Evolutionary conservation across 2,329 filamentous ascomycete species (phyloP), one percentile per base, ranked within the genome.

Genomic region (Pseudocercospora vitis): DNA sequence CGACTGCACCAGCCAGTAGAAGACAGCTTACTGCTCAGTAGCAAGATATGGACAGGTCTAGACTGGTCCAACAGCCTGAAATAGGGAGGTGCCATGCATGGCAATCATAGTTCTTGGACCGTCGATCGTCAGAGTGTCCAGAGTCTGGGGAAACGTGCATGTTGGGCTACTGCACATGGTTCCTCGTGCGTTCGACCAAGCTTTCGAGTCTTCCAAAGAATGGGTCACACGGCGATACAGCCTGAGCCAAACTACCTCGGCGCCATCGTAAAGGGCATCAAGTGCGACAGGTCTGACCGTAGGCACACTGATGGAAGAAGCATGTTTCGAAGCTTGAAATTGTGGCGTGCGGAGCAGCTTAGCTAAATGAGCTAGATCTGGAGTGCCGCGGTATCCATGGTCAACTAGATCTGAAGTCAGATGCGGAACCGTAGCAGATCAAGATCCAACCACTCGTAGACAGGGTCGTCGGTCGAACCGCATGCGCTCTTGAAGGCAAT

Each of bases 271-370:
- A 21, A 3, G 19, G 37, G 37, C 37, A 26, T 26, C 11, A 24
- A 21, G 19, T 42, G 37, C 37, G 37, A 42, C 18, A 42, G 37
- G 37, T 42, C 21, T 8, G 11, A 19, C 23, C 18, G 35, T 9
- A 40, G 11, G 35, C 23, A 40, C 16, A 19, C 35, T 40, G 19
- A 12, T 40, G 35, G 35, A 40, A 19, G 35, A 40, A 40, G 18
- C 35, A 40, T 40, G 35, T 40, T 19, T 40, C 23, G 35, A 40
- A 40, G 35, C 35, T 40, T 40, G 16, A 23, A 23, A n/a, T 40
- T 40, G 35, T 40, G 35, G 35, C 35, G 35, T 40, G 35, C 35
- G 35, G 35, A 40, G 35, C 35, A 40, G 19, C 16, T 19, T 19
- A 40, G 35, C 35, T 40, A 11, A 9, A 40, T 19, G 16, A 40